Conservation (phyloP, 352 stramenopile species). For the Pythium periplocum region DNA sequence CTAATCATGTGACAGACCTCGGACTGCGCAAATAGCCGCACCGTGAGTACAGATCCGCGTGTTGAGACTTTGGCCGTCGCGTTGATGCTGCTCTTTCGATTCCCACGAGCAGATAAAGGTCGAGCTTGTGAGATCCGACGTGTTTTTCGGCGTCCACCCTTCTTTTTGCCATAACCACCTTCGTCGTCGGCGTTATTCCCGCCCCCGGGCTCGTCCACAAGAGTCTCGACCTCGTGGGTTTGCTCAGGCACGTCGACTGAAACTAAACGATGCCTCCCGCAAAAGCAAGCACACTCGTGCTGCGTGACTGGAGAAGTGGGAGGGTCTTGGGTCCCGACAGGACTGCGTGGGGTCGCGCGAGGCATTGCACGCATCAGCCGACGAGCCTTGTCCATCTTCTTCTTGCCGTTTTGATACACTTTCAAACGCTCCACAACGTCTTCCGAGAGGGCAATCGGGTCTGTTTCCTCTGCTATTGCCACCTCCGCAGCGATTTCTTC, state of each 20-base stretch:
- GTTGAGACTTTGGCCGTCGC: constrained; percentile 10
- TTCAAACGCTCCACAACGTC: constrained; percentile 26
- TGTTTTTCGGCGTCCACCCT: too few relatives aligned
- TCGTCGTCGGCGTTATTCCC: too few relatives aligned
- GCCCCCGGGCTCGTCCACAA: too few relatives aligned
- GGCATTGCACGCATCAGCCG: constrained; percentile 30
- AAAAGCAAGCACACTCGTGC: constrained; percentile 37
- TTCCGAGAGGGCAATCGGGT: constrained; percentile 11
- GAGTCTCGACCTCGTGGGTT: too few relatives aligned
- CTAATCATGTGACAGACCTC: constrained; percentile 63
- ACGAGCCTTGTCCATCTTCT: constrained; percentile 39
- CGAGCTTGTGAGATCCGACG: constrained; percentile 1
- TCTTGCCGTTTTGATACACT: constrained; percentile 32
- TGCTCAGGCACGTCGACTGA: background rate
- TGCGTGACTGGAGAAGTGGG: background rate
- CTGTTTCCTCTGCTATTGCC: constrained; percentile 27
- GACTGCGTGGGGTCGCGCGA: background rate
- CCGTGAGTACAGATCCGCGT: constrained; percentile 21
- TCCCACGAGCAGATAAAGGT: constrained; percentile 2
- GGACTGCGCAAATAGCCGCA: constrained; percentile 44
- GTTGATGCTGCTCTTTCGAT: constrained; percentile 4
- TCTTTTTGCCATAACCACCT: too few relatives aligned
- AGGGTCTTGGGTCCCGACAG: background rate
- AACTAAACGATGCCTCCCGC: constrained; percentile 37
- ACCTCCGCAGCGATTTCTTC: constrained; percentile 52